Base-by-base conservation (phyloP, 2,329 filamentous ascomycete species). In the Beauveria asiatica region DNA sequence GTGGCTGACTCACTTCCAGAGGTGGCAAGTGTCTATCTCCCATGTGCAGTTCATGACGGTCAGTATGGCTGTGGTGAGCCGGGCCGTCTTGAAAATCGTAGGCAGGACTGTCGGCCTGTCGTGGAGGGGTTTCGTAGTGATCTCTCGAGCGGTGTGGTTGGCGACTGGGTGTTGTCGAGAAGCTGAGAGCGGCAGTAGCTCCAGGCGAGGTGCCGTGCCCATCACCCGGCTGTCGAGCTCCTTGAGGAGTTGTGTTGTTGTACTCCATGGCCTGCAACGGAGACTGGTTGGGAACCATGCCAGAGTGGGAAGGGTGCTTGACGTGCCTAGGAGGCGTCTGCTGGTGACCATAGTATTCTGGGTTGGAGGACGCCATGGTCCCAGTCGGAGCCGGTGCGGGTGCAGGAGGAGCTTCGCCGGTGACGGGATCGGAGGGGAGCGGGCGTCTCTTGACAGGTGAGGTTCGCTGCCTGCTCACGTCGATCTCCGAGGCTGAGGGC, bases 381-480 rank as follows among this genome's bases (percentile, higher is more conserved):
- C 67, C 55, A 61, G 67, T 59, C 60, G 62, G 27, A 41, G 51
- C 9, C 16, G 58, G 63, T 7, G 55, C 55, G 21, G 51, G 45
- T 46, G 41, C 53, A 6, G 80, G 75, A 25, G 57, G 49, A 49
- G 77, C 70, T 65, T 83, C 79, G 64, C 82, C 75, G 57, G 82
- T 80, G 62, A 88, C 82, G 16, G 91, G 90, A 70, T 94, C 90
- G 1, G 84, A 86, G 0, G 93, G 92, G 44, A 97, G 76, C 21
- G 93, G 93, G 39, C 93, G 83, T 65, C 93, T 83, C 77, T 93
- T 96, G 50, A 95, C 84, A 50, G 84, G 81, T 27, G 83, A 81
- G 65, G 80, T 78, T 65, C 82, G 62, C 77, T 80, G 72, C 59
- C 73, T 70, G 57, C 21, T 16, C 30, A 50, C n/a, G 62, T 73